Conservation (phyloP, 805 yeast genomes). For the Schwanniomyces pseudopolymorphus region DNA sequence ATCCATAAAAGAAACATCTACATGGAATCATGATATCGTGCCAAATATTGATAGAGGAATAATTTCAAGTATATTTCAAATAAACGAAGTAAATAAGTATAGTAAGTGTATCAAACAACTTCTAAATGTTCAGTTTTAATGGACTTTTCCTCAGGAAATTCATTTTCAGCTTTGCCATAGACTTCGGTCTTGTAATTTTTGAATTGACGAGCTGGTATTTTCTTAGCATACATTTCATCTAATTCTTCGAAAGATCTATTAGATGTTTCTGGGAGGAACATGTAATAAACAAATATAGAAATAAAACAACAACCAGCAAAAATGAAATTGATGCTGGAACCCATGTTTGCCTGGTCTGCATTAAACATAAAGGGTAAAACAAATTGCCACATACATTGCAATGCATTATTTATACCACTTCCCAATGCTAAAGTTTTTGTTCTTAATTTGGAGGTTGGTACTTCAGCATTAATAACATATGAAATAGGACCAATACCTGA, state of each 20-base stretch:
- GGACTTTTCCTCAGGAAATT: too few relatives aligned
- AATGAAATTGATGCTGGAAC: slow-evolving; percentile 46
- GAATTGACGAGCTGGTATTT: slow-evolving; percentile 17
- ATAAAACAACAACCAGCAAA: slow-evolving; percentile 35
- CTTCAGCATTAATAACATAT: slow-evolving; percentile 33
- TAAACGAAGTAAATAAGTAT: too few relatives aligned
- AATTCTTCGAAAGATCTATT: slow-evolving; percentile 10
- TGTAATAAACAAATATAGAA: slow-evolving; percentile 9
- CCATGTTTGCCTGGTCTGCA: slow-evolving; percentile 42
- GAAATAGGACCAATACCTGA: slow-evolving; percentile 38
- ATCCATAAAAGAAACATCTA: too few relatives aligned
- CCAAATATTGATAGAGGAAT: too few relatives aligned
- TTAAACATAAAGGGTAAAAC: slow-evolving; percentile 48
- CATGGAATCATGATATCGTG: too few relatives aligned
- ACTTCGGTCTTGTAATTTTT: neutral
- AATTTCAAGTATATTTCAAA: too few relatives aligned
- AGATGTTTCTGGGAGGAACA: slow-evolving; percentile 6
- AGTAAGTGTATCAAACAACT: too few relatives aligned
- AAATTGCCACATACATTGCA: slow-evolving; percentile 29
- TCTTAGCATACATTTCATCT: slow-evolving; percentile 28
- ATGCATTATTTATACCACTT: slow-evolving; percentile 12
- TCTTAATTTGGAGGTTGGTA: slow-evolving; percentile 33
- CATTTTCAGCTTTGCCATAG: too few relatives aligned
- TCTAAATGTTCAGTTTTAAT: neutral
- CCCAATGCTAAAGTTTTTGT: slow-evolving; percentile 33